phyloP scores from a whole-genome alignment of 2,329 filamentous ascomycete species.

The Verruconis gallopava region DNA sequence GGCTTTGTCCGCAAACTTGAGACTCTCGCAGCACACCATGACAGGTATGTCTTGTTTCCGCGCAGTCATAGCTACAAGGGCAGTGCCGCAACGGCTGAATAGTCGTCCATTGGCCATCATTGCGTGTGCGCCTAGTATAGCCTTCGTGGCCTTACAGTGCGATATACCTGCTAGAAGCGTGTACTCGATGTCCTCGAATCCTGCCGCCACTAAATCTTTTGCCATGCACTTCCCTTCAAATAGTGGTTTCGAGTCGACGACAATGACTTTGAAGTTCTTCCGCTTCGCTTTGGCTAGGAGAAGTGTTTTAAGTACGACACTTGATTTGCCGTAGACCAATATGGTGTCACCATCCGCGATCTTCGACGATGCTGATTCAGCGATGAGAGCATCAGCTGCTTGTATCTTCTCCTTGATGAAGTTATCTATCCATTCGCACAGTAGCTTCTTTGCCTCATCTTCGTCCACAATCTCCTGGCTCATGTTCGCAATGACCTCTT shows the following conservation, averaged over 20 bases:
- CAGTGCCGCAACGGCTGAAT: constrained; percentile 78
- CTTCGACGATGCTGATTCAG: constrained; percentile 58
- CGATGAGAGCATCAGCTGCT: constrained; percentile 75
- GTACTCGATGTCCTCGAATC: constrained; percentile 62
- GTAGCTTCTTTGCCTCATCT: constrained; percentile 56
- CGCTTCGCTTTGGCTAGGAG: constrained; percentile 56
- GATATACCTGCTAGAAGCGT: constrained; percentile 65
- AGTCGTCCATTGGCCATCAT: constrained; percentile 93
- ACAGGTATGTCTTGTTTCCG: constrained; percentile 65
- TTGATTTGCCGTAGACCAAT: constrained; percentile 75
- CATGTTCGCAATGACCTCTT: constrained; percentile 80
- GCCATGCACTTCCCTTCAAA: constrained; percentile 62
- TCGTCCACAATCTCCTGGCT: constrained; percentile 68
- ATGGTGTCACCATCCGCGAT: constrained; percentile 72
- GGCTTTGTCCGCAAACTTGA: constrained; percentile 88
- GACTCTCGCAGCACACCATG: constrained; percentile 80
- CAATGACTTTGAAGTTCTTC: constrained; percentile 67
- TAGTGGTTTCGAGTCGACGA: constrained; percentile 64
- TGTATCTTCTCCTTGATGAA: constrained; percentile 87
- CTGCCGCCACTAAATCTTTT: constrained; percentile 53
- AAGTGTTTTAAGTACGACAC: constrained; percentile 72
- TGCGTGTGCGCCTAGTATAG: constrained; percentile 78
- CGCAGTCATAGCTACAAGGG: constrained; percentile 73
- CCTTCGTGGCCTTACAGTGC: constrained; percentile 56
- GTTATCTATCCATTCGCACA: constrained; percentile 71